Conservation (phyloP, 345 rosid genomes). For the Draba incana region DNA sequence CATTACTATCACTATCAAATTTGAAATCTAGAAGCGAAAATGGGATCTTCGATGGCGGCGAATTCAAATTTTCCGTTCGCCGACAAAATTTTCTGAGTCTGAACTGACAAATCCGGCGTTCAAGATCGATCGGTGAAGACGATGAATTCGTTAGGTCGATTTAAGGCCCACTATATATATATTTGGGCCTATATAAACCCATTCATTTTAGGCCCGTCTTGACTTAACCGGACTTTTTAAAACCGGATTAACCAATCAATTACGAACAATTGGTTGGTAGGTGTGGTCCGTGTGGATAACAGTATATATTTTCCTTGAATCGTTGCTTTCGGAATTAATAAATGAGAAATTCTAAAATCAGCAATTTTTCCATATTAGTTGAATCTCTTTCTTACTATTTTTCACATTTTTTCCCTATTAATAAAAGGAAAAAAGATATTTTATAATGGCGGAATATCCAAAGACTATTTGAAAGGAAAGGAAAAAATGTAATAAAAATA, state of each 20-base stretch:
- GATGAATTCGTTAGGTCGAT: neutral
- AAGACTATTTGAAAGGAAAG: neutral
- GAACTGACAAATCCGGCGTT: neutral
- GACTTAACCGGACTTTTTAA: neutral
- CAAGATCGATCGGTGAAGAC: slow-evolving; percentile 12
- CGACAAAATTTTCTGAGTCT: slow-evolving; percentile 4
- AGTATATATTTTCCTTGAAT: neutral
- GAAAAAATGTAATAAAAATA: slow-evolving; percentile 13
- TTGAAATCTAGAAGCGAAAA: neutral
- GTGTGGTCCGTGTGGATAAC: neutral
- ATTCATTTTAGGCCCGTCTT: neutral
- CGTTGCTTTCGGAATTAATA: neutral
- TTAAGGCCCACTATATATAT: neutral
- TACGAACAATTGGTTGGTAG: slow-evolving; percentile 8
- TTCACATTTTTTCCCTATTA: neutral
- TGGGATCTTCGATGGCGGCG: neutral
- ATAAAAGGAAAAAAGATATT: neutral
- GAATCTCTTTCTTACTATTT: neutral
- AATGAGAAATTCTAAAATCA: neutral
- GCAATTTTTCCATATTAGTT: neutral
- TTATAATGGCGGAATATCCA: slow-evolving; percentile 40
- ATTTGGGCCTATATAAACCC: neutral
- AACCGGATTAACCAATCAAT: neutral
- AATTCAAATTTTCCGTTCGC: slow-evolving; percentile 16
- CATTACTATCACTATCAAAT: slow-evolving; percentile 31